Evolutionary conservation across 257 asterid species (phyloP).

Genomic region (Rauvolfia tetraphylla): DNA sequence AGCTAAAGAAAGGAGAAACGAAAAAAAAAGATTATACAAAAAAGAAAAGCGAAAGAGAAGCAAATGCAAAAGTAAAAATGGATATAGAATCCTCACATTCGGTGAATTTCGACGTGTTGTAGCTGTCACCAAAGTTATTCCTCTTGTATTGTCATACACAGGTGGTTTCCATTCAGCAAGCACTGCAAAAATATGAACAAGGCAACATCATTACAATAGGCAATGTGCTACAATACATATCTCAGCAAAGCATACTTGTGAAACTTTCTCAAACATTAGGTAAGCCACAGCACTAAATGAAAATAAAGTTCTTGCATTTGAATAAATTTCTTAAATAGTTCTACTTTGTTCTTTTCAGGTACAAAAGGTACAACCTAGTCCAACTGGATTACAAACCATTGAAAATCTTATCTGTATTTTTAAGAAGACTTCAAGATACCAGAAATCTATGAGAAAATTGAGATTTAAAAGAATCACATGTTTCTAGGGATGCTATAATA

Average conservation of each 20-base stretch:
- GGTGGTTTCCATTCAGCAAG: constrained; percentile 99
- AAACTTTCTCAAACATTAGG: not conserved
- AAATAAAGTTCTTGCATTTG: not conserved
- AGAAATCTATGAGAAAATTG: too few relatives aligned
- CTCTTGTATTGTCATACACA: constrained; percentile 70
- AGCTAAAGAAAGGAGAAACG: not conserved
- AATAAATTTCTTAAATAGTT: not conserved
- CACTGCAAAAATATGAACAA: constrained; percentile 39
- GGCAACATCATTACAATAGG: constrained; percentile 8
- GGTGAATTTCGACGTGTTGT: constrained; percentile 96
- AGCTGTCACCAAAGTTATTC: constrained; percentile 81
- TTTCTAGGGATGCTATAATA: not conserved
- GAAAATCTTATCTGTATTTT: not conserved
- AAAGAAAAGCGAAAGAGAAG: not conserved
- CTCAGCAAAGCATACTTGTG: not conserved
- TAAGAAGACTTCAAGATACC: not conserved
- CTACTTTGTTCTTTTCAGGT: not conserved
- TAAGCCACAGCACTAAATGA: not conserved
- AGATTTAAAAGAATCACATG: not conserved
- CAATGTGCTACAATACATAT: not conserved
- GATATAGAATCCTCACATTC: constrained; percentile 49
- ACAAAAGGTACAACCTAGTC: not conserved
- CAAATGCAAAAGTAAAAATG: constrained; percentile 8
- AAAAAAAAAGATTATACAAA: constrained; percentile 5
- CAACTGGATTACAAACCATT: not conserved